Percentiles rank a stretch among this genome's conserved stretches.
Evolutionary conservation across 2,329 filamentous ascomycete genomes (phyloP).

Genomic region (Trichoderma afroharzianum): DNA sequence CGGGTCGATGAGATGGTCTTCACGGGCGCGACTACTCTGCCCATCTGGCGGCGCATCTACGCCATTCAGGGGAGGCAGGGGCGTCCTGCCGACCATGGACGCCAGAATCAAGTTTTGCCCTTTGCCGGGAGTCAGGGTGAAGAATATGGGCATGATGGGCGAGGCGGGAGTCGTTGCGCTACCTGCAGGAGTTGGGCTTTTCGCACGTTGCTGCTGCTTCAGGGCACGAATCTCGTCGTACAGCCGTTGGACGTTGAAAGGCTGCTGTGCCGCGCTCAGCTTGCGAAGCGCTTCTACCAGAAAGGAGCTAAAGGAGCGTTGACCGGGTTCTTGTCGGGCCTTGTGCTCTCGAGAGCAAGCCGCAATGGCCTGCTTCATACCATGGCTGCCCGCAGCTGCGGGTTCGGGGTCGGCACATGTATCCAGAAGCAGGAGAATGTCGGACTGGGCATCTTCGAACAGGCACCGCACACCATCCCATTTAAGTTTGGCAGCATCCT

Average conservation of each 20-base stretch:
- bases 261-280: slow-evolving; percentile 45
- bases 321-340: slow-evolving; percentile 37
- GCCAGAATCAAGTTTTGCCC: slow-evolving; percentile 51
- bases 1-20: slow-evolving; percentile 44
- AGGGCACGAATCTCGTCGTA: slow-evolving; percentile 52
- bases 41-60: slow-evolving; percentile 22
- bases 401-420: slow-evolving; percentile 56
- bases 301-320: slow-evolving; percentile 57
- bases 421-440: slow-evolving; percentile 60
- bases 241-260: slow-evolving; percentile 54
- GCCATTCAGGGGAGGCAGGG: slow-evolving; percentile 29
- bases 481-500: slow-evolving; percentile 58
- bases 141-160: slow-evolving; percentile 46
- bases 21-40: slow-evolving; percentile 24
- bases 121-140: slow-evolving; percentile 53
- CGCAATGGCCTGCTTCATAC: slow-evolving; percentile 60
- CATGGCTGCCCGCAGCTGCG: slow-evolving; percentile 48
- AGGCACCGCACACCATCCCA: slow-evolving; percentile 62
- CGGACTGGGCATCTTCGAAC: slow-evolving; percentile 60
- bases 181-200: slow-evolving; percentile 43
- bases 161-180: slow-evolving; percentile 29
- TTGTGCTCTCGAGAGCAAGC: slow-evolving; percentile 53
- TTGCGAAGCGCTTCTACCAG: slow-evolving; percentile 53
- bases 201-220: slow-evolving; percentile 37
- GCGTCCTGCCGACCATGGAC: slow-evolving; percentile 38